These are phyloP conservation scores for Persicaria maculosa DNA, from an alignment of 148 eudicot species.

Conservation along the genomic window DNA sequence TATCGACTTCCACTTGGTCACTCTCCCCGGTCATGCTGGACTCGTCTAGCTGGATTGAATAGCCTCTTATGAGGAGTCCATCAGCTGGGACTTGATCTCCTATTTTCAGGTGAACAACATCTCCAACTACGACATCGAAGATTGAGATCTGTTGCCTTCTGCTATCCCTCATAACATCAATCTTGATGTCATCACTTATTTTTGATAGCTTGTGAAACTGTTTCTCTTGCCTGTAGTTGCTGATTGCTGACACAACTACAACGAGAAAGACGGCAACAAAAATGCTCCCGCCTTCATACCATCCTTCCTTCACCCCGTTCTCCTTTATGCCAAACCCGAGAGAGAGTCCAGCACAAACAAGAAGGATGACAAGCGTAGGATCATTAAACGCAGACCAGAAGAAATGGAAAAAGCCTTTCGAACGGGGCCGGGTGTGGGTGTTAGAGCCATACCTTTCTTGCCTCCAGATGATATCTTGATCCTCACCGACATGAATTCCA, in stretches of 20 bases:
- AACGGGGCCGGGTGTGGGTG: constrained; percentile 53
- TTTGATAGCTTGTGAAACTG: constrained; percentile 69
- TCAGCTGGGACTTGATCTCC: constrained; percentile 89
- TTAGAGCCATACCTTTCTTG: constrained; percentile 47
- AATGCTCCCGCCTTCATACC: constrained; percentile 94
- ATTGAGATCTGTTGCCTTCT: constrained; percentile 67
- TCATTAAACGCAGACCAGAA: constrained; percentile 57
- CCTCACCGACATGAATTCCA: constrained; percentile 38
- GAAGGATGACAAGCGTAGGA: constrained; percentile 55
- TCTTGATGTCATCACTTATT: constrained; percentile 55
- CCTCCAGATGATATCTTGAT: constrained; percentile 27
- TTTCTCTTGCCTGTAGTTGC: constrained; percentile 70
- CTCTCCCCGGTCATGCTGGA: constrained; percentile 95
- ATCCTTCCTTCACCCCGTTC: constrained; percentile 61
- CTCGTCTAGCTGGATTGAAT: constrained; percentile 62
- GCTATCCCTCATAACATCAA: constrained; percentile 47
- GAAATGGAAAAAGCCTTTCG: constrained; percentile 50
- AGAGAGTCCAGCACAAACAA: constrained; percentile 66
- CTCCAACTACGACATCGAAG: constrained; percentile 70
- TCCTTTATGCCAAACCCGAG: constrained; percentile 74
- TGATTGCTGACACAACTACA: constrained; percentile 54
- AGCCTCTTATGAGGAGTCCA: constrained; percentile 56
- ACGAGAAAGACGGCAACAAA: constrained; percentile 66
- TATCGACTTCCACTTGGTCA: constrained; percentile 56
- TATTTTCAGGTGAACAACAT: constrained; percentile 46